Evolutionary conservation across 306 rosid species (phyloP).

Genomic region (Ziziphus jujuba): DNA sequence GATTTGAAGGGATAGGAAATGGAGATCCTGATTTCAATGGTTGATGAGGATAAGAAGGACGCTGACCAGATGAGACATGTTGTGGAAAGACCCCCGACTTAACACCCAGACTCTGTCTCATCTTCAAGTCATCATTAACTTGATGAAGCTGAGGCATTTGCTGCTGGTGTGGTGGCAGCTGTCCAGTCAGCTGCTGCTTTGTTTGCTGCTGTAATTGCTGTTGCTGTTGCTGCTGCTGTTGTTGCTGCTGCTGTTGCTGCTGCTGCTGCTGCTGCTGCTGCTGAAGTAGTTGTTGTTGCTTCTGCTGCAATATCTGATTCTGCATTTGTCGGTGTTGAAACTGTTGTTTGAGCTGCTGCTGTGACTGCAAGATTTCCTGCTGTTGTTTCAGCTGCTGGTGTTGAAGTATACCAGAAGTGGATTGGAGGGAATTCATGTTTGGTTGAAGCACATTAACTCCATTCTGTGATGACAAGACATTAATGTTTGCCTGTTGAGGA

Average conservation of each 20-base stretch:
- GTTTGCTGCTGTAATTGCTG: slow-evolving; percentile 55
- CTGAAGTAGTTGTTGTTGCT: slow-evolving; percentile 19
- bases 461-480: slow-evolving; percentile 56
- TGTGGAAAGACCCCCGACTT: slow-evolving; percentile 76
- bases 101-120: slow-evolving; percentile 57
- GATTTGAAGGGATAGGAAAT: slow-evolving; percentile 70
- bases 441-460: slow-evolving; percentile 60
- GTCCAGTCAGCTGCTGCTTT: slow-evolving; percentile 68
- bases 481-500: slow-evolving; percentile 63
- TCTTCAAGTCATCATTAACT: slow-evolving; percentile 73
- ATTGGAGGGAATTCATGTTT: slow-evolving; percentile 53
- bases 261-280: slow-evolving; percentile 21
- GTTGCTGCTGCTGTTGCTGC: slow-evolving; percentile 40
- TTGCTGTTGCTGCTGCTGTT: slow-evolving; percentile 48
- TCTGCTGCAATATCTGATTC: slow-evolving; percentile 47
- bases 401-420: slow-evolving; percentile 64
- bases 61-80: slow-evolving; percentile 66
- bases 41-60: slow-evolving; percentile 67
- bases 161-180: slow-evolving; percentile 66
- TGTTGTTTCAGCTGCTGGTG: slow-evolving; percentile 67
- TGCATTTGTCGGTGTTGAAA: slow-evolving; percentile 58
- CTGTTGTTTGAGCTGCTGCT: slow-evolving; percentile 59
- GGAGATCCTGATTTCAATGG: slow-evolving; percentile 65
- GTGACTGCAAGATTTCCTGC: slow-evolving; percentile 54
- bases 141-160: slow-evolving; percentile 72